Evolutionary conservation across 2,329 filamentous ascomycete species (phyloP).

Genomic region (Botryosphaeria agaves): DNA sequence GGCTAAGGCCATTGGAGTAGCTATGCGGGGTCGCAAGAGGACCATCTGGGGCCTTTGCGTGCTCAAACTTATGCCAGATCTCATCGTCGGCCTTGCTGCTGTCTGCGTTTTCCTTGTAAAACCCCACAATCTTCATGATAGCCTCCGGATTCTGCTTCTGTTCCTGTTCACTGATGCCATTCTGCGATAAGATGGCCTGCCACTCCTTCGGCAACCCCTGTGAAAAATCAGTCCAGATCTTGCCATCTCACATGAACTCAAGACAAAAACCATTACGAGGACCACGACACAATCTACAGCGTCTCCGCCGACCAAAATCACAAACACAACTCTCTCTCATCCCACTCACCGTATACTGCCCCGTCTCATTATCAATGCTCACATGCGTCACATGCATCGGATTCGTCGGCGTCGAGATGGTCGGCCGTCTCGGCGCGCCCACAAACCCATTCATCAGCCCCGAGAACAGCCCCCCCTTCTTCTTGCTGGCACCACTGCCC

Average conservation of each 20-base stretch:
- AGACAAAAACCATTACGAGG: too few species aligned
- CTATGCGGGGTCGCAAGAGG: conserved; percentile 20
- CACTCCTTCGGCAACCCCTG: conserved; percentile 94
- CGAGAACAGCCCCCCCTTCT: conserved; percentile 80
- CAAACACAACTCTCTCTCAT: too few species aligned
- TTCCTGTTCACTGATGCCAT: conserved; percentile 90
- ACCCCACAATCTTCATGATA: conserved; percentile 87
- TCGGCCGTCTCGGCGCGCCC: conserved; percentile 71
- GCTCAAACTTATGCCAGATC: conserved; percentile 90
- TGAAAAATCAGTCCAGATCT: conserved; percentile 10
- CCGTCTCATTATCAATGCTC: conserved; percentile 88
- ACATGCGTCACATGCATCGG: conserved; percentile 97
- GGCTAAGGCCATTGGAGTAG: neutral
- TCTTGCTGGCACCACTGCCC: conserved; percentile 31
- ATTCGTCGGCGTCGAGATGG: conserved; percentile 96
- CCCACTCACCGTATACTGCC: conserved; percentile 93
- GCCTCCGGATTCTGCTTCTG: conserved; percentile 91
- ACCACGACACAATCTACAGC: too few species aligned
- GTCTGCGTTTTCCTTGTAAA: conserved; percentile 90
- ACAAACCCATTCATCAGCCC: conserved; percentile 73
- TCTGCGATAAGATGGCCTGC: conserved; percentile 89
- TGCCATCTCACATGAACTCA: too few species aligned
- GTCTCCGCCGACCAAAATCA: too few species aligned
- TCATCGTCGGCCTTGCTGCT: conserved; percentile 66
- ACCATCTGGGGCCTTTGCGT: conserved; percentile 46